These are phyloP conservation scores for Candida coquimbonensis DNA, from an alignment of 805 yeast genomes.

Conservation along the genomic window DNA sequence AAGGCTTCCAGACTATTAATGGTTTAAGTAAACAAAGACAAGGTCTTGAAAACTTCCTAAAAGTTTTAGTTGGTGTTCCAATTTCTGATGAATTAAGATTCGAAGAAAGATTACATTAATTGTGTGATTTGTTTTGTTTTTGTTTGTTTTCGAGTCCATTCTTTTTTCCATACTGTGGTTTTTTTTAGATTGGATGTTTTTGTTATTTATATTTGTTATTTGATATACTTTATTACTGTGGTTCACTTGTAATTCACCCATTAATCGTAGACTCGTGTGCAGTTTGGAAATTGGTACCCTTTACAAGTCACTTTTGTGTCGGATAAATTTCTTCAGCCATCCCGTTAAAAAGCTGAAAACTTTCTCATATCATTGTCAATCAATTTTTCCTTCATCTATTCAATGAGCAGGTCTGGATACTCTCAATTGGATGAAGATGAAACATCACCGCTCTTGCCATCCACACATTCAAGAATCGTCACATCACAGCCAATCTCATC, in stretches of 20 bases:
- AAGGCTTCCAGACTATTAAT: slow-evolving; percentile 84
- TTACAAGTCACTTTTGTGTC: neutral
- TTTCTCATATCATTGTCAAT: too few species aligned
- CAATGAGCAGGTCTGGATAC: neutral
- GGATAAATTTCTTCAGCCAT: neutral
- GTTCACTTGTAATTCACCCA: neutral
- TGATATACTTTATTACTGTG: neutral
- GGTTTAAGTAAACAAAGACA: slow-evolving; percentile 93
- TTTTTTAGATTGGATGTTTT: neutral
- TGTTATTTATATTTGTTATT: neutral
- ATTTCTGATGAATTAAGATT: slow-evolving; percentile 87
- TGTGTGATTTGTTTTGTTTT: slow-evolving; percentile 1
- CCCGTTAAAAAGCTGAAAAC: neutral
- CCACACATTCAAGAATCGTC: slow-evolving; percentile 2
- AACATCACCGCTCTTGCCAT: too few species aligned
- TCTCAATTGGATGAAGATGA: neutral
- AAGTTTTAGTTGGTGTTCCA: slow-evolving; percentile 85
- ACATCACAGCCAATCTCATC: slow-evolving; percentile 6
- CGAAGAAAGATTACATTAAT: slow-evolving; percentile 66
- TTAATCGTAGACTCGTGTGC: neutral
- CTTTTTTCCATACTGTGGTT: neutral
- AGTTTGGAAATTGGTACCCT: too few species aligned
- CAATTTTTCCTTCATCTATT: neutral
- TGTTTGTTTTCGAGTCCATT: slow-evolving; percentile 1
- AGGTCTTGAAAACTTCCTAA: slow-evolving; percentile 84